Evolutionary conservation across 2,329 filamentous ascomycete genomes (phyloP).

Genomic region (Pseudocercospora macadamiae): DNA sequence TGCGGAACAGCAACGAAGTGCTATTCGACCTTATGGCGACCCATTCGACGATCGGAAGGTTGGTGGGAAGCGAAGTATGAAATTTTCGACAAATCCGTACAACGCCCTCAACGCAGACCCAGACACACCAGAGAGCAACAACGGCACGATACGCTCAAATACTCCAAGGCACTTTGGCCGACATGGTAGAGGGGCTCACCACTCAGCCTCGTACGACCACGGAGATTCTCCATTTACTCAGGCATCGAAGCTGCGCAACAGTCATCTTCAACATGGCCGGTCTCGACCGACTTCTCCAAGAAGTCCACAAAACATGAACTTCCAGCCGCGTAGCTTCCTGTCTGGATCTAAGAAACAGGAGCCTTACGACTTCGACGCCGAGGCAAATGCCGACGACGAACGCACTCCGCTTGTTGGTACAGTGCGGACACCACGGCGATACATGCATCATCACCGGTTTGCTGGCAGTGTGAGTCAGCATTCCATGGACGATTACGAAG

Average conservation of each 20-base stretch:
- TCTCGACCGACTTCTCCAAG: conserved; percentile 69
- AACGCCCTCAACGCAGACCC: conserved; percentile 54
- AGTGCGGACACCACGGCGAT: conserved; percentile 22
- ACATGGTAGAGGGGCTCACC: conserved; percentile 72
- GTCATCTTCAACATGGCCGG: conserved; percentile 44
- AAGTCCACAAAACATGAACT: conserved; percentile 53
- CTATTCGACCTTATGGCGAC: conserved; percentile 67
- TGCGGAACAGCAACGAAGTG: conserved; percentile 57
- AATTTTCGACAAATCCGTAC: conserved; percentile 82
- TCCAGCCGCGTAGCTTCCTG: conserved; percentile 40
- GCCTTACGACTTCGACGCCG: conserved; percentile 73
- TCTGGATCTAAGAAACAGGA: conserved; percentile 57
- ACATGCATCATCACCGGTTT: conserved; percentile 50
- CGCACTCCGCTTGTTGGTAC: conserved; percentile 73
- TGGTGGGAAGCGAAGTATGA: conserved; percentile 88
- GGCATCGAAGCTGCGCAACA: conserved; percentile 65
- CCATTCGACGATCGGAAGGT: conserved; percentile 66
- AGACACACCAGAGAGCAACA: conserved; percentile 47
- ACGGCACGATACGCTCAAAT: conserved; percentile 53
- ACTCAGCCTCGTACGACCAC: conserved; percentile 72
- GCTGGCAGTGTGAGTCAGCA: conserved; percentile 55
- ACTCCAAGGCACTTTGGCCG: conserved; percentile 81
- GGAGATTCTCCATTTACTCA: conserved; percentile 78
- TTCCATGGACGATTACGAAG: conserved; percentile 44
- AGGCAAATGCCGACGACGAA: conserved; percentile 83